Base-by-base conservation (phyloP, 345 rosid species). In the Citrus reticulata region DNA sequence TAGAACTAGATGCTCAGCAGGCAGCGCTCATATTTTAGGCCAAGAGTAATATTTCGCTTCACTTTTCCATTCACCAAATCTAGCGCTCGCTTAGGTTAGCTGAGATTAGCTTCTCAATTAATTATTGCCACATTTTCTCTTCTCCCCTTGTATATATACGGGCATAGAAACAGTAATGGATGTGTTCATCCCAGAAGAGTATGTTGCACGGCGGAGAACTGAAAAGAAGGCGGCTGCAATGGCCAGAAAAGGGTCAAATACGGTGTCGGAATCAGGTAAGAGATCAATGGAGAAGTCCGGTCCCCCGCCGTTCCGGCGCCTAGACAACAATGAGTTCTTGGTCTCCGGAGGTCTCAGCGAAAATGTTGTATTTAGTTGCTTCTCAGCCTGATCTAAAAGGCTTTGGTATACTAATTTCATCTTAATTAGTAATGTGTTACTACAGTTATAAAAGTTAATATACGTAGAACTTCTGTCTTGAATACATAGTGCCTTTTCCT, bases 121-220 rank as follows among this genome's bases (percentile, higher is more conserved):
- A 46, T 46, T 46, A 0, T 13, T 46, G 51, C 14, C 49, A 11
- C 16, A 40, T 40, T 40, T 40, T 40, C 46, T 9, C 46, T 40
- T 40, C 49, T 42, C 49, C 49, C 4, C 2, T 42, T 10, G 5
- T 32, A 2, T 10, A 42, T 10, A 10, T 10, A 10, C 49, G 14
- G 3, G 14, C 49, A 10, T 2, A 10, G 10, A 46, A 11, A 46
- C 51, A 13, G 51, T 5, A 49, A 86, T 91, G 91, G 92, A 91
- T 77, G 90, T 92, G 22, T 91, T 76, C 79, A 89, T 93, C 81
- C 88, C 92, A 14, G 92, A 91, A 73, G 98, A 93, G 83, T 93
- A 91, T 78, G 84, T 87, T 64, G 68, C 67, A 27, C 80, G 80
- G 78, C 85, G 93, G 74, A 83, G 94, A 82, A 81, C 62, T 25